Evolutionary conservation across 257 asterid genomes (phyloP).

Genomic region (Solanum arcanum): DNA sequence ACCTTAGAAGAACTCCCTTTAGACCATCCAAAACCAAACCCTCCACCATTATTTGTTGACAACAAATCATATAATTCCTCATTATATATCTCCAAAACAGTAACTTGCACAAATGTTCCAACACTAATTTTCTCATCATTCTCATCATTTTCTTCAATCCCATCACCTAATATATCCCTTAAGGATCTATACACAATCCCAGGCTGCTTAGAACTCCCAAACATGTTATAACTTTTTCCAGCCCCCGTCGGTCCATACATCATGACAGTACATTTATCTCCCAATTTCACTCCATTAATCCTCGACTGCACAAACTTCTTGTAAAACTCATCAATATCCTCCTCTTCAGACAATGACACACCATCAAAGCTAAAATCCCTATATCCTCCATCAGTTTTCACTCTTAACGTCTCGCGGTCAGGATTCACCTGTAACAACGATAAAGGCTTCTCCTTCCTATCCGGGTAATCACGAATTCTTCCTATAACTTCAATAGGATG

Average conservation of each 20-base stretch:
- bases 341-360: conserved; percentile 66
- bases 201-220: conserved; percentile 59
- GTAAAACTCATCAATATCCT: conserved; percentile 66
- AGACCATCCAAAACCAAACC: conserved; percentile 69
- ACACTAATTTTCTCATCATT: background rate
- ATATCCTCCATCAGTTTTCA: conserved; percentile 72
- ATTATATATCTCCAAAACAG: conserved; percentile 84
- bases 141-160: conserved; percentile 12
- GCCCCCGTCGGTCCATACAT: conserved; percentile 80
- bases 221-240: conserved; percentile 94
- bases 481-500: conserved; percentile 94
- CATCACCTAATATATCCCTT: conserved; percentile 69
- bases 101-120: conserved; percentile 77
- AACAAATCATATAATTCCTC: conserved; percentile 86
- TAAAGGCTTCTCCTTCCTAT: conserved; percentile 14
- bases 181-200: conserved; percentile 81
- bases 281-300: conserved; percentile 66
- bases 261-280: conserved; percentile 43
- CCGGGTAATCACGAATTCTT: conserved; percentile 66
- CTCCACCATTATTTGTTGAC: conserved; percentile 48
- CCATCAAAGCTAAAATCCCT: conserved; percentile 80
- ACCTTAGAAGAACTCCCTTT: conserved; percentile 41
- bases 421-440: conserved; percentile 41
- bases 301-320: conserved; percentile 64
- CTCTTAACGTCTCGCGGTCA: conserved; percentile 46